phyloP scores from a whole-genome alignment of 352 stramenopile species.

The Phytophthora pini region DNA sequence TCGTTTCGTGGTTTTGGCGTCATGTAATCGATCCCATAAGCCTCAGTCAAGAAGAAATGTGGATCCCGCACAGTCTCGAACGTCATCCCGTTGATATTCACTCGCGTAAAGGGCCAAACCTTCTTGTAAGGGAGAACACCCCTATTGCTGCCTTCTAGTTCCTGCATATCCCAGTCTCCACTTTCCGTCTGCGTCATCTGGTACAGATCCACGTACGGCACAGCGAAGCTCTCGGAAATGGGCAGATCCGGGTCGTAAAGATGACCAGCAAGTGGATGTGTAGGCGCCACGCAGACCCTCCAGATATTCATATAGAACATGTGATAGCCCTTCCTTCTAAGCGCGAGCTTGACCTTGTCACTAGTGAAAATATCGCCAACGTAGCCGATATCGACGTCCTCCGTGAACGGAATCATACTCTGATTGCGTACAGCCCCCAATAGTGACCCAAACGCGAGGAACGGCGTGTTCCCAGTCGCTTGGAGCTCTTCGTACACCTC shows the following conservation, averaged over 20 bases:
- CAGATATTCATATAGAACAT: constrained; percentile 43
- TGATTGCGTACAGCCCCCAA: constrained; percentile 54
- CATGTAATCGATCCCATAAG: constrained; percentile 43
- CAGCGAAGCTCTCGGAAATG: constrained; percentile 14
- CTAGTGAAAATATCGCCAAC: constrained; percentile 11
- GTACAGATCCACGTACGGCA: constrained; percentile 51
- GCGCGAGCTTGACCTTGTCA: constrained; percentile 13
- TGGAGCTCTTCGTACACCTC: constrained; percentile 25
- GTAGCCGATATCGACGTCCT: constrained; percentile 56
- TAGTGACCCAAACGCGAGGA: constrained; percentile 48
- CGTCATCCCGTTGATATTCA: constrained; percentile 34
- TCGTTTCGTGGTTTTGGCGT: constrained; percentile 20
- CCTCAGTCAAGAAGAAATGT: constrained; percentile 35
- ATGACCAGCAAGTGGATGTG: constrained; percentile 36
- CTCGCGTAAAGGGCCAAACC: constrained; percentile 27
- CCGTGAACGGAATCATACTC: constrained; percentile 55
- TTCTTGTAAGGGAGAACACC: constrained; percentile 18
- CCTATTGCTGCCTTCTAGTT: constrained; percentile 26
- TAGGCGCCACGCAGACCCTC: constrained; percentile 44
- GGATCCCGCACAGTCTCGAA: constrained; percentile 44
- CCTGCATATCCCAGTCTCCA: constrained; percentile 20
- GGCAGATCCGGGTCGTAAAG: constrained; percentile 43
- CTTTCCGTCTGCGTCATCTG: constrained; percentile 14
- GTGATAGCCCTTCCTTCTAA: constrained; percentile 51
- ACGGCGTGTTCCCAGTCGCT: constrained; percentile 24